Base-by-base conservation (phyloP, 129 eudicot species). In the Flaveria ramosissima region DNA sequence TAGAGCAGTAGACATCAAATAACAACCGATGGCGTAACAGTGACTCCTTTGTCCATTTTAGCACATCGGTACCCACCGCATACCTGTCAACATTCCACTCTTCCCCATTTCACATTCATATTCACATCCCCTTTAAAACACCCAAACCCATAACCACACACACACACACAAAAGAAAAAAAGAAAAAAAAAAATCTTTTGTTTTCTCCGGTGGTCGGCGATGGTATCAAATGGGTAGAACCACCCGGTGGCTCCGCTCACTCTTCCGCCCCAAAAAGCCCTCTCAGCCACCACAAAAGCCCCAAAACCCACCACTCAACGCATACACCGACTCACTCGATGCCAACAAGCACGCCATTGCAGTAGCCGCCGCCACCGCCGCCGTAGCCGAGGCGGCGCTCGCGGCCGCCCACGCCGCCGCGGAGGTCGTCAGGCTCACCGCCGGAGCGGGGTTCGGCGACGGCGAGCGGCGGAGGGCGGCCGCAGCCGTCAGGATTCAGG, bases 371-470 rank as follows among this genome's bases (percentile, higher is more conserved):
- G 97, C 99, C 24, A 94, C 97, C 7, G 99, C 97, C 3, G 97
- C 92, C 0, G 99, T 89, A 32, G 99, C 99, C 0, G 97, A 94
- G 75, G 99, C 99, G 0, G 99, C 99, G 6, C 88, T 94, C 3
- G 99, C 93, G 16, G 99, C 99, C 16, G 99, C 99, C 0, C 91
- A 88, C 57, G 97, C 99, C 6, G 99, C 99, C 6, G 99, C 97
- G 1, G 97, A 94, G 78, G 99, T 94, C 3, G 99, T 94, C 3
- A 83, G 96, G 59, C 80, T 94, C 6, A 94, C 96, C 0, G 80
- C 89, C 12, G 76, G 71, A 10, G 85, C 81, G 17, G 72, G 83
- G 59, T 75, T 53, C 23, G 23, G 24, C 23, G 85, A 65, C 74
- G 80, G 27, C 12, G 89, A 80, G 6, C 81, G n/a, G n/a, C n/a